Conservation (phyloP, 352 stramenopile genomes). For the Phytophthora podocarpi region DNA sequence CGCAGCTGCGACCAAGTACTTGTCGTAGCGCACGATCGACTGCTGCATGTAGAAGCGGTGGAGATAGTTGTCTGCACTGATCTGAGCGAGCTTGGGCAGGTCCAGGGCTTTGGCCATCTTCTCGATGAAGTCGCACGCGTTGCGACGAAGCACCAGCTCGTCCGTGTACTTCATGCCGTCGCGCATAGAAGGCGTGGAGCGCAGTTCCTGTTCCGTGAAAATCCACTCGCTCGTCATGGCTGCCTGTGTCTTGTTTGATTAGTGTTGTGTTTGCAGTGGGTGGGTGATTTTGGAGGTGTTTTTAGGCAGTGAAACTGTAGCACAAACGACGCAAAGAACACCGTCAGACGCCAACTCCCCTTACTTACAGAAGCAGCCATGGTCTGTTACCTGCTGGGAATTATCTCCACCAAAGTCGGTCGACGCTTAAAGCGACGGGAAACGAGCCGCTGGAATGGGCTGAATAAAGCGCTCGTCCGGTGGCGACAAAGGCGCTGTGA, state of each 20-base stretch:
- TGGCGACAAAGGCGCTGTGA: constrained; percentile 26
- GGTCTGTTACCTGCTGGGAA: constrained; percentile 28
- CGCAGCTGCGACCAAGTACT: constrained; percentile 80
- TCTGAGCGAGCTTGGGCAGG: constrained; percentile 82
- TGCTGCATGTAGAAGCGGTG: constrained; percentile 90
- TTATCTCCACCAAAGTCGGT: constrained; percentile 28
- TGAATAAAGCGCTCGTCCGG: constrained; percentile 23
- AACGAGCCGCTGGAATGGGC: constrained; percentile 3
- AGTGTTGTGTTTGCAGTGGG: background rate
- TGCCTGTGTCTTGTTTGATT: background rate
- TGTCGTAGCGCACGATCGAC: constrained; percentile 85
- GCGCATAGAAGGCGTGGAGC: constrained; percentile 62
- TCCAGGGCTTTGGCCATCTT: constrained; percentile 82
- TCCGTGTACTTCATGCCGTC: constrained; percentile 83
- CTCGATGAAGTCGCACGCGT: constrained; percentile 87
- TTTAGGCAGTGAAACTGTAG: constrained; percentile 16
- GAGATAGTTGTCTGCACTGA: constrained; percentile 87
- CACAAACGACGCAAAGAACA: constrained; percentile 9
- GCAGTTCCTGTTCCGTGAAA: constrained; percentile 76
- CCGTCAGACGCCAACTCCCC: background rate
- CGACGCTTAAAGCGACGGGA: constrained; percentile 8
- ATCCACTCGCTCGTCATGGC: constrained; percentile 64
- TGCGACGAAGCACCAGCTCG: constrained; percentile 71
- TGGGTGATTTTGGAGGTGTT: constrained; percentile 6
- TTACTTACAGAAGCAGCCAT: background rate